Conservation (phyloP, 805 yeast species). For the Hanseniaspora hatyaiensis region DNA sequence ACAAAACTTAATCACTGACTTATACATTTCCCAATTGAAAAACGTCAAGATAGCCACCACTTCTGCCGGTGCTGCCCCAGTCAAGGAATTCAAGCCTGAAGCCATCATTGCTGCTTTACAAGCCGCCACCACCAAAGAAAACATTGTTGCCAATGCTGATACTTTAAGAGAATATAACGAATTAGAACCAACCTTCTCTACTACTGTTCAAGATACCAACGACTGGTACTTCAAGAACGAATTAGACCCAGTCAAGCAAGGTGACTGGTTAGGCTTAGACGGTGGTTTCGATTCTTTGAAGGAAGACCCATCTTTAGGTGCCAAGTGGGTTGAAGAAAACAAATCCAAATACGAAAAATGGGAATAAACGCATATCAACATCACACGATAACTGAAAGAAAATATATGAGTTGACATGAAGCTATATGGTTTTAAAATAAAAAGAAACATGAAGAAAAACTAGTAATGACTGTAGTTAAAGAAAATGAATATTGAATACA, state of each 20-base stretch:
- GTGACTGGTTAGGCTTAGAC: slow-evolving; percentile 16
- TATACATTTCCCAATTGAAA: slow-evolving; percentile 77
- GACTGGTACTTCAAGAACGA: slow-evolving; percentile 78
- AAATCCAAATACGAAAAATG: slow-evolving; percentile 14
- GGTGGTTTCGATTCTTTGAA: slow-evolving; percentile 11
- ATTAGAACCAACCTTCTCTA: slow-evolving; percentile 34
- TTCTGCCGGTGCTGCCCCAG: slow-evolving; percentile 65
- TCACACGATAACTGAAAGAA: not conserved
- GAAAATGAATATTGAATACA: too few relatives aligned
- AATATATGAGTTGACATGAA: not conserved
- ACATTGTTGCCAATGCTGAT: slow-evolving; percentile 65
- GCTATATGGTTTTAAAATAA: too few relatives aligned
- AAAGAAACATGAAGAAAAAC: too few relatives aligned
- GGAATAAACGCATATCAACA: slow-evolving; percentile 3
- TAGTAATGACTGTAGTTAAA: too few relatives aligned
- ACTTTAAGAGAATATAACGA: slow-evolving; percentile 46
- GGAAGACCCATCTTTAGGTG: slow-evolving; percentile 15
- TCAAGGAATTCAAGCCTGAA: slow-evolving; percentile 76
- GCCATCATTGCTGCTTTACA: slow-evolving; percentile 63
- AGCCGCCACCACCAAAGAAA: slow-evolving; percentile 44
- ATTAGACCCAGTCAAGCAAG: slow-evolving; percentile 41
- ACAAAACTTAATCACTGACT: slow-evolving; percentile 59
- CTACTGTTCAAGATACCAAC: slow-evolving; percentile 30
- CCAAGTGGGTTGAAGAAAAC: slow-evolving; percentile 17
- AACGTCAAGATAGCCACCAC: slow-evolving; percentile 76